phyloP scores from a whole-genome alignment of 2,329 filamentous ascomycete genomes.

The Phaeosphaeriaceae sp. region DNA sequence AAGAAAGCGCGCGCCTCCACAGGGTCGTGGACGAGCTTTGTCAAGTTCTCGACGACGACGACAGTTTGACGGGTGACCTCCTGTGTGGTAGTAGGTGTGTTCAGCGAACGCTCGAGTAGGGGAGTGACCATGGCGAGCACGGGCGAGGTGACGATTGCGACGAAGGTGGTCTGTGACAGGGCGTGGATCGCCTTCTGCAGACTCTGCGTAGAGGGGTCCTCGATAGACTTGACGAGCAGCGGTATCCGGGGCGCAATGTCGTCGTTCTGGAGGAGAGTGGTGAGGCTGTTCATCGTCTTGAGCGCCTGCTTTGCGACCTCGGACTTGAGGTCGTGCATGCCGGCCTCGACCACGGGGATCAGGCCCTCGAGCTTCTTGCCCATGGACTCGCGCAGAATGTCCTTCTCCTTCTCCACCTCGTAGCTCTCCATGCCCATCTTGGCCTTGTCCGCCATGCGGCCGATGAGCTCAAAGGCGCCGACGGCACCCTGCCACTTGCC shows the following conservation, averaged over 20 bases:
- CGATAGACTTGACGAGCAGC: slow-evolving; percentile 91
- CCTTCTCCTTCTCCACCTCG: slow-evolving; percentile 86
- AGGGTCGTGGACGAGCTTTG: slow-evolving; percentile 95
- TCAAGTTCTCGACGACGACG: slow-evolving; percentile 96
- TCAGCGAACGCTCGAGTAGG: slow-evolving; percentile 90
- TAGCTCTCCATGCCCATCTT: slow-evolving; percentile 83
- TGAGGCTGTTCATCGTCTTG: slow-evolving; percentile 90
- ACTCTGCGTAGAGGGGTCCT: slow-evolving; percentile 86
- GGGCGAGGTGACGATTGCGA: slow-evolving; percentile 92
- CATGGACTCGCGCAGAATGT: slow-evolving; percentile 88
- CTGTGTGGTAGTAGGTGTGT: slow-evolving; percentile 87
- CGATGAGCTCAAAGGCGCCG: slow-evolving; percentile 81
- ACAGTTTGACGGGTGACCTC: slow-evolving; percentile 95
- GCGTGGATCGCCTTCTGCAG: slow-evolving; percentile 97
- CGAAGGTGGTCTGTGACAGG: slow-evolving; percentile 97
- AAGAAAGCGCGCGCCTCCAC: slow-evolving; percentile 94
- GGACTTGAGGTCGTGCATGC: slow-evolving; percentile 95
- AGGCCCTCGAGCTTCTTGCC: slow-evolving; percentile 83
- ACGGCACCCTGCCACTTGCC: slow-evolving; percentile 98
- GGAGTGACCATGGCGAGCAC: slow-evolving; percentile 94
- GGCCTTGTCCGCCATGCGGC: slow-evolving; percentile 94
- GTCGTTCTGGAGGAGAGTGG: slow-evolving; percentile 91
- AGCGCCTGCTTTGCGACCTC: slow-evolving; percentile 87
- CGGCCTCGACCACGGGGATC: slow-evolving; percentile 88
- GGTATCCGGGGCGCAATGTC: slow-evolving; percentile 93